Base-by-base conservation (phyloP, 371 early-diverging fungal species). In the Mucor mucedo region DNA sequence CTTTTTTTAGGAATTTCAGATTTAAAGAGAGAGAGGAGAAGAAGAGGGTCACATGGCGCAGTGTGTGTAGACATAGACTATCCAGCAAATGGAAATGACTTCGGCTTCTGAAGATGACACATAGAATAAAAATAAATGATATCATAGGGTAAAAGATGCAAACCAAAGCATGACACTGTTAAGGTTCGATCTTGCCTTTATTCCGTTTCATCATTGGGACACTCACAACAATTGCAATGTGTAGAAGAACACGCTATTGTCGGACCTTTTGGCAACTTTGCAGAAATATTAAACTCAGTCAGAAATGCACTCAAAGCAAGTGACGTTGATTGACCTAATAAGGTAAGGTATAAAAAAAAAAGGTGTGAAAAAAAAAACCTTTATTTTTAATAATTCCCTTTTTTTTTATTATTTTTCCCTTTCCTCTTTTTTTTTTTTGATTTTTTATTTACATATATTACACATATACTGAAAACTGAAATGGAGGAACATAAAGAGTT, bases 241-340 rank as follows among this genome's bases (percentile, higher is more conserved):
- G 21, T 21, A 21, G 21, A 21, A 21, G 21, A 21, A 21, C 21
- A 21, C 21, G 21, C 21, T 21, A 21, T 21, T 21, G 21, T 44
- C 44, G 16, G 16, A 44, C 44, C 44, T 44, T 47, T 45, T 47
- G 21, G 21, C 21, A 21, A 21, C 21, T 21, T 21, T 47, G 47
- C 47, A 47, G 47, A 47, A 47, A 21, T 47, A 30, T 42, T 10
- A 42, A 42, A 14, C 44, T 30, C 50, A 3, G 9, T 1, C 10
- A 29, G 30, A 50, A 50, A 50, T 50, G 50, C 50, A 50, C 29
- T 53, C 52, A 29, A 35, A 50, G 11, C 16, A 13, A 38, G 53
- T 53, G 53, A 53, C 53, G 53, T 53, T 53, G 53, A 53, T 16
- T 53, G 4, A 29, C 53, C 16, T 5, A 53, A 53, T 38, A 38